Base-by-base conservation (phyloP, 768 basidiomycete species). In the Serendipita sp. region DNA sequence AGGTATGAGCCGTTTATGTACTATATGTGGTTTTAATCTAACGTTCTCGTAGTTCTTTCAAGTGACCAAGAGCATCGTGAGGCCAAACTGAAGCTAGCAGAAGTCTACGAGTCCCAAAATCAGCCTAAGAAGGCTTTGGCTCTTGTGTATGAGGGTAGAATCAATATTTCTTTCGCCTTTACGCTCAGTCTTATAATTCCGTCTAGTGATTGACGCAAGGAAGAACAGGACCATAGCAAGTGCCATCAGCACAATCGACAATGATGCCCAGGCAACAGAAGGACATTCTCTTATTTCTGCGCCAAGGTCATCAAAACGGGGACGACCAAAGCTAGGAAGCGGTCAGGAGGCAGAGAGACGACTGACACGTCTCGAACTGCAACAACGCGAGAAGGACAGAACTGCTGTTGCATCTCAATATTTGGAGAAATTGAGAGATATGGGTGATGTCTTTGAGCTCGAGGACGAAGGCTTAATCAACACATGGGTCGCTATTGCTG, bases 81-180 rank as follows among this genome's bases (percentile, higher is more conserved):
- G 30, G 86, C 85, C 28, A 92, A 91, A 71, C 84, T 94, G 80
- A 87, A 89, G 65, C 78, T 97, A 0, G 95, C 94, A 0, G 89
- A 89, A 66, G 82, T 93, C 14, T 90, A 91, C 66, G 95, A 99
- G 71, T 83, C 89, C 11, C 73, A 86, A 66, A 83, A 86, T 45
- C 82, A 92, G 65, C 83, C 87, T 1, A 76, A 83, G 16, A 86
- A 86, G 69, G 95, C 95, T 0, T 77, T 96, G 0, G 84, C 88
- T 4, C 74, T 96, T 0, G 86, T 94, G 14, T 85, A 85, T 60
- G 81, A 92, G 81, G 90, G 93, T 90, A 65, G 26, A 22, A 56
- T 24, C 7, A 60, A 62, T 30, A 61, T 11, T 14, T 24, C 20
- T 9, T 17, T 7, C 1, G 20, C 28, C n/a, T 3, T 9, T 17